phyloP scores from a whole-genome alignment of 148 eudicot genomes.

The Persicaria maculosa region DNA sequence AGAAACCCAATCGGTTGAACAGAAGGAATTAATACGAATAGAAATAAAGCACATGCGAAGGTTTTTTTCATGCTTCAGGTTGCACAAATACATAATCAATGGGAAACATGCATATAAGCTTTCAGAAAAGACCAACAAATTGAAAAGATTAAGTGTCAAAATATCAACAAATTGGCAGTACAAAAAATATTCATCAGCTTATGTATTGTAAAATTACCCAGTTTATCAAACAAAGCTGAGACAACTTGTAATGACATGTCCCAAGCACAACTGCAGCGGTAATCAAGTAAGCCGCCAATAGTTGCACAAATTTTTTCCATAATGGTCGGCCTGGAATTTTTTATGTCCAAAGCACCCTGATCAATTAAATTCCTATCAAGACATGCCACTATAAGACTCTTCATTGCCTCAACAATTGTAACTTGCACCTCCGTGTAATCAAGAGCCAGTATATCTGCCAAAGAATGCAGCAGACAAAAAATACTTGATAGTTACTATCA shows the following conservation, averaged over 20 bases:
- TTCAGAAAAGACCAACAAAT: background rate
- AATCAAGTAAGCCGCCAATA: conserved; percentile 69
- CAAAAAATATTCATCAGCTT: background rate
- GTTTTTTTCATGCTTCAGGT: background rate
- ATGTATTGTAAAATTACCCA: too few species aligned
- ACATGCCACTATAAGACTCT: conserved; percentile 59
- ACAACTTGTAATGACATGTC: conserved; percentile 79
- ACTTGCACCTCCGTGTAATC: conserved; percentile 74
- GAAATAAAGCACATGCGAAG: background rate
- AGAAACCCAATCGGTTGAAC: too few species aligned
- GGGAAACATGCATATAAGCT: conserved; percentile 1
- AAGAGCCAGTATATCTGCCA: conserved; percentile 69
- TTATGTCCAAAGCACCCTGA: conserved; percentile 35
- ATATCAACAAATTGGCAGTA: background rate
- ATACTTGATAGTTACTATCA: conserved; percentile 3
- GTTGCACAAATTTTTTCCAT: conserved; percentile 78
- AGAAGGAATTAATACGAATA: too few species aligned
- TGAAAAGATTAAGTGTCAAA: background rate
- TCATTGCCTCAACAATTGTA: conserved; percentile 68
- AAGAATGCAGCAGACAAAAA: conserved; percentile 17
- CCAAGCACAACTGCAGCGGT: conserved; percentile 62
- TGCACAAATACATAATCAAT: background rate
- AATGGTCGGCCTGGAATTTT: conserved; percentile 52
- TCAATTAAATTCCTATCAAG: conserved; percentile 71
- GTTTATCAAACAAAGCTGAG: conserved; percentile 69